Conservation (phyloP, 2,329 filamentous ascomycete species). For the Sporothrix sp. region DNA sequence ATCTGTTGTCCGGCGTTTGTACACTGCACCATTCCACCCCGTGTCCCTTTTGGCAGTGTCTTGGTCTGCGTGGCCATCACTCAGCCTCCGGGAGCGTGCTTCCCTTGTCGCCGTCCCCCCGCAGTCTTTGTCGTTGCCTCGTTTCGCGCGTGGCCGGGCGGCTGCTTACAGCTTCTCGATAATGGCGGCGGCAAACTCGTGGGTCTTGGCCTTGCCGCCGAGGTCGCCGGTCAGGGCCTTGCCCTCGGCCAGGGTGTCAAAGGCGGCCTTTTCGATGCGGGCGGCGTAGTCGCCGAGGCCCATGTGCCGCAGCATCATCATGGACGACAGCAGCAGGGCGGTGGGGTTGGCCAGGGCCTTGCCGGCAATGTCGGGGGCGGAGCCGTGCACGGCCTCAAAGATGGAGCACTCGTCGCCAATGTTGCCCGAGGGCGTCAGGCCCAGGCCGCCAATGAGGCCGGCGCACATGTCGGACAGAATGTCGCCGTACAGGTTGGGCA, state of each 20-base stretch:
- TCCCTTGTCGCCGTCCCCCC: neutral
- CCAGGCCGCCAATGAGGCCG: slow-evolving; percentile 93
- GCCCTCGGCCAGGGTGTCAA: slow-evolving; percentile 90
- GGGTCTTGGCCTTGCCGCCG: slow-evolving; percentile 90
- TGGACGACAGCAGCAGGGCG: slow-evolving; percentile 84
- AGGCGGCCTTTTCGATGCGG: slow-evolving; percentile 89
- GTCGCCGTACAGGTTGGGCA: slow-evolving; percentile 98
- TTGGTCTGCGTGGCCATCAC: neutral
- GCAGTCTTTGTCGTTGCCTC: no score
- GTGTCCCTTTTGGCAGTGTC: neutral
- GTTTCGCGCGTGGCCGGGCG: no score
- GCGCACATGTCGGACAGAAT: slow-evolving; percentile 99
- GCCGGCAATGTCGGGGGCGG: slow-evolving; percentile 54
- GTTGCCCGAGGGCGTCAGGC: slow-evolving; percentile 94
- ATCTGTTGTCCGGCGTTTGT: no score
- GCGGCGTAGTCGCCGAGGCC: slow-evolving; percentile 72
- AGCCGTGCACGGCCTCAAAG: slow-evolving; percentile 94
- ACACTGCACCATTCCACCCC: neutral
- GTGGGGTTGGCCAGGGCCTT: slow-evolving; percentile 96
- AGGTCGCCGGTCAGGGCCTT: slow-evolving; percentile 94
- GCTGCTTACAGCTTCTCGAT: slow-evolving; percentile 55
- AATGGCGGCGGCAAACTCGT: slow-evolving; percentile 88
- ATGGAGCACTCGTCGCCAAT: slow-evolving; percentile 99
- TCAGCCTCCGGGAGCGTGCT: neutral
- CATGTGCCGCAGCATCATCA: slow-evolving; percentile 99